Conservation (phyloP, 305 asterid species). For the Solanum chacoense region DNA sequence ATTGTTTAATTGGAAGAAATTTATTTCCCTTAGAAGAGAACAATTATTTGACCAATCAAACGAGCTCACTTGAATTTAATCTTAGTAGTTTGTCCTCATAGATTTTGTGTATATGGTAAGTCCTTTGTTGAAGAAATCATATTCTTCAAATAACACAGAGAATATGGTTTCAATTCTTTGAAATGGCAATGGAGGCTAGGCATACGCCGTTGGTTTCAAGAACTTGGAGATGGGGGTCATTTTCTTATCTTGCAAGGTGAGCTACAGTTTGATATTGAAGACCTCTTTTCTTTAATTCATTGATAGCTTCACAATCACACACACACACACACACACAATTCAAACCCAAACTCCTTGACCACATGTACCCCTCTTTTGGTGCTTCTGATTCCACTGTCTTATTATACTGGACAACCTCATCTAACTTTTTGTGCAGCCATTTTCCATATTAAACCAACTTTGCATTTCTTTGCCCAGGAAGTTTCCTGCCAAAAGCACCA, state of each 20-base stretch:
- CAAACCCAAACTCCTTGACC: not conserved
- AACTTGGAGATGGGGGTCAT: not conserved
- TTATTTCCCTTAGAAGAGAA: not conserved
- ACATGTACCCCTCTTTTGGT: not conserved
- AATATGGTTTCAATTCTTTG: not conserved
- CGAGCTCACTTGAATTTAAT: not conserved
- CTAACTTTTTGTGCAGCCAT: not conserved
- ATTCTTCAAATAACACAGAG: not conserved
- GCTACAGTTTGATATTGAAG: not conserved
- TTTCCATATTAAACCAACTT: not conserved
- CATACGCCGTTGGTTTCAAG: not conserved
- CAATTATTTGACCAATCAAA: not conserved
- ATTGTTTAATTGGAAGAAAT: not conserved
- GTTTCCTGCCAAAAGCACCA: not conserved
- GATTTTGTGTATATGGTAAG: not conserved
- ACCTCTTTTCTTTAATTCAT: not conserved
- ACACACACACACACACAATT: not conserved
- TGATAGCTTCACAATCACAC: not conserved
- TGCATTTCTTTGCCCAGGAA: not conserved
- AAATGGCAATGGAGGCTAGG: not conserved
- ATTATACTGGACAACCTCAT: not conserved
- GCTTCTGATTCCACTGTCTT: not conserved
- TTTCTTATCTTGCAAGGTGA: not conserved
- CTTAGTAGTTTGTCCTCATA: not conserved
- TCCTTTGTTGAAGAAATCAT: not conserved